Conservation (phyloP, 2,329 filamentous ascomycete species). For the Rhynchosporium secalis region DNA sequence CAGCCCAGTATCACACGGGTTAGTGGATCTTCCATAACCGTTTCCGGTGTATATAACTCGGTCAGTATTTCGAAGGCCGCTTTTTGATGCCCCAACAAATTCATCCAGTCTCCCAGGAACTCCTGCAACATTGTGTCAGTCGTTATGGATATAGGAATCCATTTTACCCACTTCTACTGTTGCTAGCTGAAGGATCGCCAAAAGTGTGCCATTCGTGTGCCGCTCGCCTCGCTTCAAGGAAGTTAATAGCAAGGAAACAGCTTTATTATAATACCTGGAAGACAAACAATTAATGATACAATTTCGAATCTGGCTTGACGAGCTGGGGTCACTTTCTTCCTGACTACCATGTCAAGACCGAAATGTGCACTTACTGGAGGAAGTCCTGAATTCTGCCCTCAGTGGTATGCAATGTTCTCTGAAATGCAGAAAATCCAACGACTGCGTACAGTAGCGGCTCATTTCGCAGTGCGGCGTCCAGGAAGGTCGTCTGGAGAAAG, state of each 20-base stretch:
- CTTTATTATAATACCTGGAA: conserved; percentile 71
- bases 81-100: conserved; percentile 87
- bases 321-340: not conserved
- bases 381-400: conserved; percentile 78
- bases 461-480: conserved; percentile 71
- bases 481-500: conserved; percentile 72
- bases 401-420: conserved; percentile 70
- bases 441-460: conserved; percentile 84
- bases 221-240: conserved; percentile 70
- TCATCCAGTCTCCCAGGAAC: conserved; percentile 93
- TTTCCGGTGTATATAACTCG: conserved; percentile 74
- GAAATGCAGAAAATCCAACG: conserved; percentile 86
- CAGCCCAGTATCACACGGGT: conserved; percentile 77
- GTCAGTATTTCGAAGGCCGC: conserved; percentile 82
- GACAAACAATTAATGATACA: not conserved
- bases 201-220: conserved; percentile 70
- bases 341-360: not conserved
- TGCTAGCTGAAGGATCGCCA: conserved; percentile 88
- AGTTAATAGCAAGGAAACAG: conserved; percentile 73
- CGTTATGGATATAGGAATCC: not conserved
- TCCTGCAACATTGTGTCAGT: conserved; percentile 57
- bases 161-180: conserved; percentile 75
- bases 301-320: not conserved
- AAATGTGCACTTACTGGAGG: conserved; percentile 57
- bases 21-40: conserved; percentile 68